Conservation (phyloP, 768 basidiomycete species). For the Austroboletus festivus region DNA sequence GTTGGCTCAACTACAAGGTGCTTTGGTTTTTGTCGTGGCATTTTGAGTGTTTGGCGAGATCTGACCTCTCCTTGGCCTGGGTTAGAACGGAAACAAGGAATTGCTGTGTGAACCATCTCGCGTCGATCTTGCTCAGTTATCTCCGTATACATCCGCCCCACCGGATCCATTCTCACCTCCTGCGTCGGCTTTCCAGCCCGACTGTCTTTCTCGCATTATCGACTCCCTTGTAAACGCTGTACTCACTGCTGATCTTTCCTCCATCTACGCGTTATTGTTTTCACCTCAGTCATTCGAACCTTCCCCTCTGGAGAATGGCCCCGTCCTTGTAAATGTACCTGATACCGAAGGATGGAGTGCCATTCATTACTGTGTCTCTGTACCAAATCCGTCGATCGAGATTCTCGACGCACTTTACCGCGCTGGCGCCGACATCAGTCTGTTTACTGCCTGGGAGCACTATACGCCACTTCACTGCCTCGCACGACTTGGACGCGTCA, state of each 20-base stretch:
- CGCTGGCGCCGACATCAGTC: conserved; percentile 70
- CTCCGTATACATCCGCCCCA: conserved; percentile 21
- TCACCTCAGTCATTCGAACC: conserved; percentile 43
- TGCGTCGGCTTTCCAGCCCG: conserved; percentile 34
- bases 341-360: conserved; percentile 71
- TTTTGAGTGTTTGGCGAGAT: not conserved
- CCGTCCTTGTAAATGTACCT: conserved; percentile 63
- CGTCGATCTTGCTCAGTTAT: conserved; percentile 23
- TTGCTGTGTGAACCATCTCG: conserved; percentile 23
- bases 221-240: conserved; percentile 56
- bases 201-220: conserved; percentile 42
- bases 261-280: conserved; percentile 56
- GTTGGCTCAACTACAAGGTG: conserved; percentile 61
- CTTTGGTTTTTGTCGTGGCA: not conserved
- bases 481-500: conserved; percentile 39
- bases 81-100: conserved; percentile 33
- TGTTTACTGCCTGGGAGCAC: conserved; percentile 64
- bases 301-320: conserved; percentile 35
- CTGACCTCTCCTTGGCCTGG: conserved; percentile 3
- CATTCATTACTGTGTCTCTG: conserved; percentile 66
- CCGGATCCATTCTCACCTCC: conserved; percentile 30
- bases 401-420: conserved; percentile 69
- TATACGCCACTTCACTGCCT: conserved; percentile 70
- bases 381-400: conserved; percentile 52
- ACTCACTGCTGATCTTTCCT: conserved; percentile 45